Base-by-base conservation (phyloP, 768 basidiomycete genomes). In the Boletus sensibilis region DNA sequence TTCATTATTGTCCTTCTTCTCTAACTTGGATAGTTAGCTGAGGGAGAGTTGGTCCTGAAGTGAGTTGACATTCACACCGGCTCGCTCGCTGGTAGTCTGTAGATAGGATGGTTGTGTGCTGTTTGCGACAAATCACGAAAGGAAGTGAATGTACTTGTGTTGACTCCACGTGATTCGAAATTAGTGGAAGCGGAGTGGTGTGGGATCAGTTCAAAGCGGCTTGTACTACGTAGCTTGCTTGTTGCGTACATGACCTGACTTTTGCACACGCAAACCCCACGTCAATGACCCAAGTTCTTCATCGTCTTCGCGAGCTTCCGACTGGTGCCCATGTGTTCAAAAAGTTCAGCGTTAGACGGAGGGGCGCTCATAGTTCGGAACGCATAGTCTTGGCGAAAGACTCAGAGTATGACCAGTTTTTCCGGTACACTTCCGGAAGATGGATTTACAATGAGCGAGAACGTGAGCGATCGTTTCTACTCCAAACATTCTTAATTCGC, bases 361-460 rank as follows among this genome's bases (percentile, higher is more conserved):
- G 46, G 9, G 21, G 16, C 9, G 14, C 20, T 23, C 25, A 12
- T 11, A 7, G 9, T 25, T 35, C 11, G 16, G 18, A 37, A 4
- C 14, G 7, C 34, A 10, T 10, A 16, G 18, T 6, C 14, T 21
- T 3, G n/a, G 29, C 20, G 16, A 18, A 49, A n/a, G 47, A 23
- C 23, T 21, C 18, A 6, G 16, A 44, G 11, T 23, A 33, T 18
- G 40, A 41, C 23, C 48, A 44, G 3, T 39, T 40, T 34, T 57
- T 57, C 21, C 38, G 39, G 14, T 46, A 54, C 45, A 55, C 38
- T 12, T 55, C 38, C 7, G 56, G 56, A 45, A 40, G 56, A 37
- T 57, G 56, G 56, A 47, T 57, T 21, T 57, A 57, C 52, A 55
- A 57, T 14, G 56, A 57, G 1, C 56, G 20, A 29, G 33, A 57